Evolutionary conservation across 2,329 filamentous ascomycete genomes (phyloP).

Genomic region (Aspergillus oerlinghausenensis): DNA sequence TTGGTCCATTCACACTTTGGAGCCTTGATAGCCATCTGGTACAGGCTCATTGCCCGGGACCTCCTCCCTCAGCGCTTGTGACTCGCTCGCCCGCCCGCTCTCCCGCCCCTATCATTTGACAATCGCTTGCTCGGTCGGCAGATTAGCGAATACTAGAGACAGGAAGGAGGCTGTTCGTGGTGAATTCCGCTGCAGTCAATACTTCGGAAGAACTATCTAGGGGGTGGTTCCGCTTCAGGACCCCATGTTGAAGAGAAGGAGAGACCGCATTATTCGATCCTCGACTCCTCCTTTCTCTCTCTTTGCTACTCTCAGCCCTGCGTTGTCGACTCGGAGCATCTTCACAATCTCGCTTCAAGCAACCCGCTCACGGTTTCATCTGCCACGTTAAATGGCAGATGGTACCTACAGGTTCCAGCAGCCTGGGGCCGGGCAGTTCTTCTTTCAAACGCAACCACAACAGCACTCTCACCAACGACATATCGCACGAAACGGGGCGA

Average conservation of each 20-base stretch:
- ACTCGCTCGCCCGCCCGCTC: slow-evolving; percentile 23
- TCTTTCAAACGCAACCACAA: slow-evolving; percentile 42
- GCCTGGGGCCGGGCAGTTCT: slow-evolving; percentile 50
- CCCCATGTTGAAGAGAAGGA: slow-evolving; percentile 49
- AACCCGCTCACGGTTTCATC: slow-evolving; percentile 39
- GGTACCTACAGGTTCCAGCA: slow-evolving; percentile 52
- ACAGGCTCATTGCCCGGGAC: slow-evolving; percentile 12
- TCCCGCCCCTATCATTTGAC: slow-evolving; percentile 20
- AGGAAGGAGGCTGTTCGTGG: slow-evolving; percentile 10
- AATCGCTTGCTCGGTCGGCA: slow-evolving; percentile 8
- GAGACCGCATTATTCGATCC: slow-evolving; percentile 36
- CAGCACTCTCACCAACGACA: slow-evolving; percentile 42
- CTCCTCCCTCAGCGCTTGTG: slow-evolving; percentile 18
- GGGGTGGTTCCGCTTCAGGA: slow-evolving; percentile 33
- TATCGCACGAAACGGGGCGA: slow-evolving; percentile 42
- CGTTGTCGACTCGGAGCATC: slow-evolving; percentile 18
- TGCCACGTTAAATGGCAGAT: slow-evolving; percentile 53
- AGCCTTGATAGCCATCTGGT: slow-evolving; percentile 10
- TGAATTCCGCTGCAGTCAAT: slow-evolving; percentile 14
- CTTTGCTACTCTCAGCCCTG: slow-evolving; percentile 20
- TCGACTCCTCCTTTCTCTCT: slow-evolving; percentile 32
- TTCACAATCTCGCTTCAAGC: slow-evolving; percentile 24
- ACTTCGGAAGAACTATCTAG: slow-evolving; percentile 12
- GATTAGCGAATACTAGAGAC: slow-evolving; percentile 5
- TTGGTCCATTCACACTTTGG: slow-evolving; percentile 5